Base-by-base conservation (phyloP, 768 basidiomycete species). In the Coprinopsis marcescibilis region DNA sequence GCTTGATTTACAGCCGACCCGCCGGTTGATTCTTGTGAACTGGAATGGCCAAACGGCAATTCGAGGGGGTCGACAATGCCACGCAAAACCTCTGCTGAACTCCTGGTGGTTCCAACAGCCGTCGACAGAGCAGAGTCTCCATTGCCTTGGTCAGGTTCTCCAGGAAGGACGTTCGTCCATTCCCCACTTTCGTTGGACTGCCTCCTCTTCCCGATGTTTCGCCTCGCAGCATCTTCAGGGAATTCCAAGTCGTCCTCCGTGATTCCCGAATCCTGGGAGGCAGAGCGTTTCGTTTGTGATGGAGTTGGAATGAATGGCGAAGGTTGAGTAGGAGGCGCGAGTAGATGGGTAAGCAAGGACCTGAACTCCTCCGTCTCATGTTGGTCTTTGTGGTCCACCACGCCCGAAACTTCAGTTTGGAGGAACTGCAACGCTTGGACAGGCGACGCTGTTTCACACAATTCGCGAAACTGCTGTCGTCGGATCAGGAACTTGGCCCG, bases 391-490 rank as follows among this genome's bases (percentile, higher is more conserved):
- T 88, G 85, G 58, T 89, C 77, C 14, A 89, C 88, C 2, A 86
- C 80, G 1, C 72, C 71, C 0, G 80, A 80, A 7, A 91, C 83
- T 40, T 83, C 73, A 0, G 70, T 78, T 60, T 83, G 83, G 26
- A 91, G 65, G 64, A 88, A 90, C 12, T 68, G 72, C 32, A 91
- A 70, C 1, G 89, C 84, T 55, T 80, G 76, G 19, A 85, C 72
- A 0, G 78, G 68, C 1, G 80, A 62, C 13, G 63, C 69, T 36
- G 79, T 77, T 60, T 80, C 78, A 56, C 85, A 86, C 74, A 89
- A 81, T 57, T 91, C 88, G n/a, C 82, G 78, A 65, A 89, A 87
- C 88, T 83, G 82, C 57, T 90, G 88, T 50, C 76, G 73, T 32
- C 88, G 78, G 50, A 89, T 72, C 23, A 71, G 66, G 57, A 81